Evolutionary conservation across 192 early-diverging fungal species (phyloP).

Genomic region (Entrophospora sp.): DNA sequence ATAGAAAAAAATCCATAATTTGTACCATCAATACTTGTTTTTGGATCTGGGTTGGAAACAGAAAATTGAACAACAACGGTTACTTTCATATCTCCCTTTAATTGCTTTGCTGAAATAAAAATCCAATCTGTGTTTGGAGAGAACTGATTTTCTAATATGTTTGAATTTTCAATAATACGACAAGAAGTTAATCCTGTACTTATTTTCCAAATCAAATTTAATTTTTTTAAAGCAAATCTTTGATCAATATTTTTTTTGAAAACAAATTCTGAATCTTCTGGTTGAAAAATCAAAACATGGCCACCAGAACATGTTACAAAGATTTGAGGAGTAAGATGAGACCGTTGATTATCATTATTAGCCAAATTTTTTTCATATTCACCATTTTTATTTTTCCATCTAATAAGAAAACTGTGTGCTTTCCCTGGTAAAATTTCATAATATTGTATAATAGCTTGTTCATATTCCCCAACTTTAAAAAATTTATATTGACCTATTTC

Average conservation of each 20-base stretch:
- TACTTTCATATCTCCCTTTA: background rate
- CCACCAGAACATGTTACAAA: background rate
- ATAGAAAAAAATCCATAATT: background rate
- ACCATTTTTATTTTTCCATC: background rate
- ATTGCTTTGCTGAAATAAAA: background rate
- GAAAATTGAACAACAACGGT: background rate
- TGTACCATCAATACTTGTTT: background rate
- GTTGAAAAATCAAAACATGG: background rate
- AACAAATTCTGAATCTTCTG: background rate
- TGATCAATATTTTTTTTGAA: too few relatives aligned
- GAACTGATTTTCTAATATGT: background rate
- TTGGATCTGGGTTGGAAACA: background rate
- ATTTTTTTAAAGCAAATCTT: background rate
- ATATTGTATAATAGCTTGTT: background rate
- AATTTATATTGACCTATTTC: background rate
- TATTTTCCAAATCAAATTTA: background rate
- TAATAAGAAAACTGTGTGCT: background rate
- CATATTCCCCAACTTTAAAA: background rate
- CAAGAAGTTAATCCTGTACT: background rate
- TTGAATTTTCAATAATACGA: background rate
- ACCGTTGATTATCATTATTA: background rate
- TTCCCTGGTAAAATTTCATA: background rate
- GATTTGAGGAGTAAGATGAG: background rate
- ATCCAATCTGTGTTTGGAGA: background rate
- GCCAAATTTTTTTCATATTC: background rate